Evolutionary conservation across 2,329 filamentous ascomycete species (phyloP).

Genomic region (Epichloe baconii): DNA sequence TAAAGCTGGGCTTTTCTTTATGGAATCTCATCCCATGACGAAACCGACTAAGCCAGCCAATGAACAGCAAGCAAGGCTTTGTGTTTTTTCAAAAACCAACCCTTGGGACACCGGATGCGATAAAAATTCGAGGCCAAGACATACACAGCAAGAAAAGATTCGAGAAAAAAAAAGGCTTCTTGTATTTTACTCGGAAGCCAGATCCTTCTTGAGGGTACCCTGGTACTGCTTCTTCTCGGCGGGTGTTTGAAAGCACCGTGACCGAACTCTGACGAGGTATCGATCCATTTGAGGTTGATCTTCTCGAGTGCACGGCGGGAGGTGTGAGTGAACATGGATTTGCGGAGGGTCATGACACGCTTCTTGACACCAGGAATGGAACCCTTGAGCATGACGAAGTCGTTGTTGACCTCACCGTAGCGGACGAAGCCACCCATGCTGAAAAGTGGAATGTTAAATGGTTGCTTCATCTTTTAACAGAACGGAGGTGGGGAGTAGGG

Average conservation of each 20-base stretch:
- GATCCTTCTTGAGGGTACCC: constrained; percentile 99
- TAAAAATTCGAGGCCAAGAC: constrained; percentile 20
- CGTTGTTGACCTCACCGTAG: constrained; percentile 99
- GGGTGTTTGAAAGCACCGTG: constrained; percentile 98
- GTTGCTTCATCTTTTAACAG: background rate
- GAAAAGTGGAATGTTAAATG: constrained; percentile 17
- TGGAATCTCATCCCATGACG: constrained; percentile 22
- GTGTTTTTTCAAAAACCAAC: background rate
- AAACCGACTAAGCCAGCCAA: constrained; percentile 18
- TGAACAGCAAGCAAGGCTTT: constrained; percentile 19
- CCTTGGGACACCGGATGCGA: constrained; percentile 43
- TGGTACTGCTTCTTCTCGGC: constrained; percentile 97
- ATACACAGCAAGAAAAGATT: constrained; percentile 16
- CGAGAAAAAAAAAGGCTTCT: constrained; percentile 22
- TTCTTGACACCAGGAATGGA: constrained; percentile 98
- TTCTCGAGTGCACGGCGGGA: constrained; percentile 94
- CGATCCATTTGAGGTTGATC: constrained; percentile 99
- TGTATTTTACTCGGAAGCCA: constrained; percentile 32
- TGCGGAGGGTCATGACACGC: constrained; percentile 96
- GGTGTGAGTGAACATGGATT: constrained; percentile 97
- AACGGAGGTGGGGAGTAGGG: no score
- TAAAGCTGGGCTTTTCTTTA: constrained; percentile 19
- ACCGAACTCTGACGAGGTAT: constrained; percentile 99
- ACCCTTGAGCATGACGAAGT: constrained; percentile 96
- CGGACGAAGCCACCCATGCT: constrained; percentile 98